Conservation (phyloP, 2,329 filamentous ascomycete genomes). For the Talaromyces piceae region DNA sequence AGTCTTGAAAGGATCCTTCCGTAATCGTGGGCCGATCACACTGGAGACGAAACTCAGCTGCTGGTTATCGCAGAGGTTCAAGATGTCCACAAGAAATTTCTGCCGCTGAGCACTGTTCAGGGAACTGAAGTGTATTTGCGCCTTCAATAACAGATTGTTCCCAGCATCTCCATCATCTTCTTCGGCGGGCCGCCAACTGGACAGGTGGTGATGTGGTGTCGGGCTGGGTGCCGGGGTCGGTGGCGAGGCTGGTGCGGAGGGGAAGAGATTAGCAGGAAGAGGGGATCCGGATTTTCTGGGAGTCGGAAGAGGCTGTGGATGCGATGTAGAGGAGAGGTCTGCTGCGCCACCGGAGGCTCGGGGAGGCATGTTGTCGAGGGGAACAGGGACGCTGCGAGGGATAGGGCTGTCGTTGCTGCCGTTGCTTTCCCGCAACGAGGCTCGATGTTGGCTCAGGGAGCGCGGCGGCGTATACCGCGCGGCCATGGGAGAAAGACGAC, state of each 20-base stretch:
- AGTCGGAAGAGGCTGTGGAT: constrained; percentile 39
- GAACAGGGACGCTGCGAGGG: constrained; percentile 22
- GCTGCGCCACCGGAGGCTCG: constrained; percentile 22
- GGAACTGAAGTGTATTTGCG: constrained; percentile 71
- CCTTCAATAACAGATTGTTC: constrained; percentile 71
- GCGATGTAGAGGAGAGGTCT: constrained; percentile 19
- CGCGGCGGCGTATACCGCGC: constrained; percentile 15
- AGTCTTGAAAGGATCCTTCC: constrained; percentile 91
- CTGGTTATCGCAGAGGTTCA: constrained; percentile 92
- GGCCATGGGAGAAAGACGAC: constrained; percentile 9
- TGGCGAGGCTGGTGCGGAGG: constrained; percentile 58
- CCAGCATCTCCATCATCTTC: constrained; percentile 54
- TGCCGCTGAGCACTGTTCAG: constrained; percentile 70
- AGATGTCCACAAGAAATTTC: constrained; percentile 73
- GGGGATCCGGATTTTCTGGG: constrained; percentile 45
- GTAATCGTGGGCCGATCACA: constrained; percentile 86
- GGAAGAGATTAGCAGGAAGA: constrained; percentile 54
- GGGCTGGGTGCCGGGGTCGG: constrained; percentile 62
- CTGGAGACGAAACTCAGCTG: constrained; percentile 93
- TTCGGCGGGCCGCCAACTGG: constrained; percentile 36
- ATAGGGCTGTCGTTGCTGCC: constrained; percentile 21
- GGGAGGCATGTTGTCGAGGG: constrained; percentile 21
- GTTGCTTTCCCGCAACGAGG: constrained; percentile 22
- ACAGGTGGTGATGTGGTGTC: constrained; percentile 54
- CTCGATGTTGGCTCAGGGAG: constrained; percentile 19